Percentiles rank a stretch among this genome's conserved stretches.
phyloP scores from a whole-genome alignment of 2,329 filamentous ascomycete genomes.

The Moelleriella libera region DNA sequence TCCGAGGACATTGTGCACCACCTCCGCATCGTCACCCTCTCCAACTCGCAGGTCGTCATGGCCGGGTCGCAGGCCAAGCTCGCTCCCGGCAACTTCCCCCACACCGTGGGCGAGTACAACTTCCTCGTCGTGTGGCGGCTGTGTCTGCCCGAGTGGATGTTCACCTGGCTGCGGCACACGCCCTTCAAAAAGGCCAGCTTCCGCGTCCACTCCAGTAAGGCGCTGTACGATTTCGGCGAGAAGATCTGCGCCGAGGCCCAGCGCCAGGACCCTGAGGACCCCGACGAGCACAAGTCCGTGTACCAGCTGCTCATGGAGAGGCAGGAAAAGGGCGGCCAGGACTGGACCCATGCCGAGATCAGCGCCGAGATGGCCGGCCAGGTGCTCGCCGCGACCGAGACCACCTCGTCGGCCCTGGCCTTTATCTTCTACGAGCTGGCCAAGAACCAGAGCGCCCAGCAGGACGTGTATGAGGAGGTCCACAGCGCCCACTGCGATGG shows the following conservation, averaged over 20 bases:
- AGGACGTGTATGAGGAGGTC: slow-evolving; percentile 6
- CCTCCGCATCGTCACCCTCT: slow-evolving; percentile 6
- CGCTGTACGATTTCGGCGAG: slow-evolving; percentile 4
- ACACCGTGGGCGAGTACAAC: slow-evolving; percentile 8
- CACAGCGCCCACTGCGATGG: neutral
- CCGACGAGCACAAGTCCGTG: neutral
- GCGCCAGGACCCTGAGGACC: neutral
- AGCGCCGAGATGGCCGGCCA: slow-evolving; percentile 9
- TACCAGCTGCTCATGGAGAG: neutral
- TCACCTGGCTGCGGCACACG: slow-evolving; percentile 6
- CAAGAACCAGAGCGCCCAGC: slow-evolving; percentile 3
- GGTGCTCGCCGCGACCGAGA: slow-evolving; percentile 7
- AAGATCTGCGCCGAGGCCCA: slow-evolving; percentile 4
- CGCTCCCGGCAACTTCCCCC: slow-evolving; percentile 5
- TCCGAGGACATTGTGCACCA: slow-evolving; percentile 8
- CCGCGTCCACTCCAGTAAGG: slow-evolving; percentile 7
- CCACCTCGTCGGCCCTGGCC: slow-evolving; percentile 7
- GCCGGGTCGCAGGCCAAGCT: slow-evolving; percentile 5
- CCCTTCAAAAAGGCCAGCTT: slow-evolving; percentile 5
- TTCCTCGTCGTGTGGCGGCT: slow-evolving; percentile 9
- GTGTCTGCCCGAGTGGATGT: slow-evolving; percentile 7
- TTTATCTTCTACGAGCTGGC: slow-evolving; percentile 9
- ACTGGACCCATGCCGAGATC: slow-evolving; percentile 4
- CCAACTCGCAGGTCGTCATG: slow-evolving; percentile 7
- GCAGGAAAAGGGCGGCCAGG: neutral